Conservation (phyloP, 371 early-diverging fungal genomes). For the Actinomucor elegans region DNA sequence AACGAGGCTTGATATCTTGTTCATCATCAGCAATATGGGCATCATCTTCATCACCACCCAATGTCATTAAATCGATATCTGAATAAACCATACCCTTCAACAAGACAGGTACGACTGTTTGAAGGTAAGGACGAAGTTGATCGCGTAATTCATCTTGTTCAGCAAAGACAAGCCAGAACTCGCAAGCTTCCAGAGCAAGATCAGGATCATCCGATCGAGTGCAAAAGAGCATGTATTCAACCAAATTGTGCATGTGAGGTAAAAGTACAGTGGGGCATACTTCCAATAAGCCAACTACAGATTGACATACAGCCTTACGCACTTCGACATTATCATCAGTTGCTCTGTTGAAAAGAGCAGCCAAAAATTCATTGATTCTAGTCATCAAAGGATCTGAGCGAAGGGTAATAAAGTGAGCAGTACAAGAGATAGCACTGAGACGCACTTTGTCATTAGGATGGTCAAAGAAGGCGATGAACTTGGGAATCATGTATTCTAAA, state of each 20-base stretch:
- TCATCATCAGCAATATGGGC: constrained; percentile 81
- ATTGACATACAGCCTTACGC: constrained; percentile 91
- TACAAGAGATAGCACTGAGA: constrained; percentile 72
- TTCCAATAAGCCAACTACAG: constrained; percentile 86
- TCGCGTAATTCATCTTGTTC: constrained; percentile 84
- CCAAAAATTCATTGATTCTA: constrained; percentile 73
- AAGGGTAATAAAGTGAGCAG: constrained; percentile 79
- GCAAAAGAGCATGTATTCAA: constrained; percentile 92
- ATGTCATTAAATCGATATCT: constrained; percentile 80
- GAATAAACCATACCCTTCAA: constrained; percentile 94
- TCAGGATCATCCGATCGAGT: constrained; percentile 79
- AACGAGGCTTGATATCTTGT: constrained; percentile 92
- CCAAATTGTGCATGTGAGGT: constrained; percentile 82
- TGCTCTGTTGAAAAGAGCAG: constrained; percentile 78
- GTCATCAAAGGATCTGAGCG: constrained; percentile 71
- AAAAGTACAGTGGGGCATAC: constrained; percentile 76
- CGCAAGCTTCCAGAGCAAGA: constrained; percentile 94
- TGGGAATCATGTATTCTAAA: constrained; percentile 82
- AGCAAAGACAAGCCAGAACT: constrained; percentile 96
- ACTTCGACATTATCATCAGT: constrained; percentile 79
- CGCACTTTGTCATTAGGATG: constrained; percentile 74
- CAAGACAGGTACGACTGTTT: constrained; percentile 85
- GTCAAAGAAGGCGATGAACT: constrained; percentile 78
- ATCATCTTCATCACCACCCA: constrained; percentile 83
- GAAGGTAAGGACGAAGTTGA: constrained; percentile 77